These are phyloP conservation scores for Alternaria hordeiaustralica DNA, from an alignment of 2,329 filamentous ascomycete genomes.

Conservation along the genomic window DNA sequence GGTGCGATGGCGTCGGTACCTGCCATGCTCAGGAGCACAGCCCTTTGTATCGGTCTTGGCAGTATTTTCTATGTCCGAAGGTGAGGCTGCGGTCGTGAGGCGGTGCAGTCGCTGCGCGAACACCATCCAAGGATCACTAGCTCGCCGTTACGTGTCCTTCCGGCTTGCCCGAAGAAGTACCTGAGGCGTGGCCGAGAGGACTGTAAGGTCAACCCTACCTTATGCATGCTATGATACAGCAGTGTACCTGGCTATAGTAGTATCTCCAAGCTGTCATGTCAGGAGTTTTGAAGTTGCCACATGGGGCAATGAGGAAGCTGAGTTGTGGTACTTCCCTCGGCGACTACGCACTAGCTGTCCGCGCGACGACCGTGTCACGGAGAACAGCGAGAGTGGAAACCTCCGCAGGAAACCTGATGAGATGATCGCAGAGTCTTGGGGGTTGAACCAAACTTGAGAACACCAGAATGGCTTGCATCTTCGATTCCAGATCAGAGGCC, in stretches of 20 bases:
- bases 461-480: background rate
- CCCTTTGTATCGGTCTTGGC: background rate
- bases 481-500: background rate
- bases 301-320: background rate
- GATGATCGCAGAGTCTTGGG: background rate
- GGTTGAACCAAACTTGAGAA: background rate
- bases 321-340: background rate
- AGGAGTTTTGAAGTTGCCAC: background rate
- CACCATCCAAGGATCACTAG: conserved; percentile 7
- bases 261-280: background rate
- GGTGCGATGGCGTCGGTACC: background rate
- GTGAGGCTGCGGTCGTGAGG: background rate
- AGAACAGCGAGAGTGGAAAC: conserved; percentile 2
- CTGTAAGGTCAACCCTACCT: background rate
- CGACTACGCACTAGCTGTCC: background rate
- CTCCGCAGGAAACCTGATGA: background rate
- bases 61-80: background rate
- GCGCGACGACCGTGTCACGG: background rate
- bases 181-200: background rate
- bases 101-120: background rate
- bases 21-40: background rate
- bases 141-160: background rate
- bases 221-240: background rate
- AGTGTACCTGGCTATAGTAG: background rate
- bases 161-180: conserved; percentile 3